These are phyloP conservation scores for Neonothopanus nambi DNA, from an alignment of 1,284 basidiomycete species.

Conservation along the genomic window DNA sequence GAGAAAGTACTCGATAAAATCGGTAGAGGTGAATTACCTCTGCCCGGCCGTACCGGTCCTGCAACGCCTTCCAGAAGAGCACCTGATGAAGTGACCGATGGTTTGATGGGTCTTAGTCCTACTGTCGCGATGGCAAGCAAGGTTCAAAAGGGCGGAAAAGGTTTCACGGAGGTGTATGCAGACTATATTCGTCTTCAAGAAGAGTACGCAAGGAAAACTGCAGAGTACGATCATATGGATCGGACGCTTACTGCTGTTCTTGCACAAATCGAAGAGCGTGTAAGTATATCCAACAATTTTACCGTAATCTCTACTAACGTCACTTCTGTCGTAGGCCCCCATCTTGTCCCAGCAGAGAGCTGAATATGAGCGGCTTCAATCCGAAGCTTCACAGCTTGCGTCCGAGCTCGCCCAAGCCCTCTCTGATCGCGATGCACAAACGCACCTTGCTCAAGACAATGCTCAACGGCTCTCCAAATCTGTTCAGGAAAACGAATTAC, in stretches of 20 bases:
- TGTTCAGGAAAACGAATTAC: slow-evolving; percentile 66
- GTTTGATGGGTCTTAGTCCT: slow-evolving; percentile 72
- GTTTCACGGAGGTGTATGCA: slow-evolving; percentile 89
- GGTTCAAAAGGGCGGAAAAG: slow-evolving; percentile 78
- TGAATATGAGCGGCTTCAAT: slow-evolving; percentile 80
- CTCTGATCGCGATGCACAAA: slow-evolving; percentile 62
- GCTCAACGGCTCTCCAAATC: slow-evolving; percentile 65
- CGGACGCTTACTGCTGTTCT: slow-evolving; percentile 72
- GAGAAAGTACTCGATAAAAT: slow-evolving; percentile 76
- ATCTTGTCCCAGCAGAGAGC: slow-evolving; percentile 82
- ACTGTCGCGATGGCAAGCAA: slow-evolving; percentile 83
- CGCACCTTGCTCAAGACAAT: slow-evolving; percentile 50
- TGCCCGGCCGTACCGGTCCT: slow-evolving; percentile 49
- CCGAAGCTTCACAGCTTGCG: slow-evolving; percentile 79
- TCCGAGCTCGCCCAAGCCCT: slow-evolving; percentile 75
- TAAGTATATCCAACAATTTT: slow-evolving; percentile 38
- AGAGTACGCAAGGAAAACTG: slow-evolving; percentile 73
- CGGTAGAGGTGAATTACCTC: slow-evolving; percentile 66
- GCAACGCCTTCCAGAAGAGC: slow-evolving; percentile 49
- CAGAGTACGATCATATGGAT: slow-evolving; percentile 83
- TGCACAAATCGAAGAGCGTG: slow-evolving; percentile 86
- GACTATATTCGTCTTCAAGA: slow-evolving; percentile 86
- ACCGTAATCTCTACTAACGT: not conserved
- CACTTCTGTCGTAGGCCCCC: slow-evolving; percentile 65
- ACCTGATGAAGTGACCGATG: slow-evolving; percentile 45